Percentiles rank a stretch among this genome's conserved stretches.
These are phyloP conservation scores for Fusarium sp. DNA, from an alignment of 2,329 filamentous ascomycete genomes.

Conservation along the genomic window DNA sequence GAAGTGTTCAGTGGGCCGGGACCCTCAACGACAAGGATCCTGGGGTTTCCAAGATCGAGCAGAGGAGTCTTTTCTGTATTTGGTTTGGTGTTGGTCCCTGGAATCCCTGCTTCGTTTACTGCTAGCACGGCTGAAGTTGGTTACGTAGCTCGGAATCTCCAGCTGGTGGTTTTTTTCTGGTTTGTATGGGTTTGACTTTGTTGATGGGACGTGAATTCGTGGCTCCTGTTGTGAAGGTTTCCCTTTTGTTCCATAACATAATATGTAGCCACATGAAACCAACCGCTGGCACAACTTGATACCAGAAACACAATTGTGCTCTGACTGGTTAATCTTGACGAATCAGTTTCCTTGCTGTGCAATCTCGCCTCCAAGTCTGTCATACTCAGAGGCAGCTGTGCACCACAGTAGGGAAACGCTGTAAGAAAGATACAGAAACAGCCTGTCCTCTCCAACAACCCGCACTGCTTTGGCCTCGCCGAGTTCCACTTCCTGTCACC, in stretches of 20 bases:
- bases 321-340: neutral
- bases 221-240: conserved; percentile 16
- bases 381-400: neutral
- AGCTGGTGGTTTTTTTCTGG: neutral
- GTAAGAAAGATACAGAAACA: neutral
- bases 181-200: neutral
- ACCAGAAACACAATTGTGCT: neutral
- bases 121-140: conserved; percentile 12
- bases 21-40: conserved; percentile 15
- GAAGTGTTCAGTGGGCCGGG: conserved; percentile 6
- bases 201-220: conserved; percentile 1
- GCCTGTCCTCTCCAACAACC: neutral
- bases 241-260: conserved; percentile 1
- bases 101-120: conserved; percentile 26
- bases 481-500: neutral
- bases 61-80: conserved; percentile 15
- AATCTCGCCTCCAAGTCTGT: conserved; percentile 13
- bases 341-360: neutral
- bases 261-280: conserved; percentile 18
- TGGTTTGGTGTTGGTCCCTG: conserved; percentile 13
- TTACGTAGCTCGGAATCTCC: conserved; percentile 16
- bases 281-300: neutral
- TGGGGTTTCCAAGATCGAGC: conserved; percentile 30
- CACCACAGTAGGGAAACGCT: neutral
- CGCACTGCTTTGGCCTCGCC: neutral